Base-by-base conservation (phyloP, 2,329 filamentous ascomycete genomes). In the Pseudogymnoascus sp. region DNA sequence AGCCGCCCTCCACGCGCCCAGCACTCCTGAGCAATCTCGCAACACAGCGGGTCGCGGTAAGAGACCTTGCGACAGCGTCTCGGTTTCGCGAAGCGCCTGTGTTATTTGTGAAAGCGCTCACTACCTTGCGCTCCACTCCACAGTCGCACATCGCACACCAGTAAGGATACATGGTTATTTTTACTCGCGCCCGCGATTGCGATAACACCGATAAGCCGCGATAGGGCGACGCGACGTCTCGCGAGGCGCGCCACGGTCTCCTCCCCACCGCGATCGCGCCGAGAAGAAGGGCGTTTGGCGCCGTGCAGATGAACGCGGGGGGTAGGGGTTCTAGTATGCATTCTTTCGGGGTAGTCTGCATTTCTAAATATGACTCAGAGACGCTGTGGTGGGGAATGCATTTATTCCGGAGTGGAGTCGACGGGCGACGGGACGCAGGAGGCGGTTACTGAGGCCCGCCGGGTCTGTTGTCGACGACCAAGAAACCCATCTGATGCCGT, bases 341-440 rank as follows among this genome's bases (percentile, higher is more conserved):
- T 47, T n/a, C 42, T 47, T 47, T 21, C 10, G 5, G 42, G 9
- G 42, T 47, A 47, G 21, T 47, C 42, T 62, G 63, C 31, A 42
- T 64, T 64, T 68, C 68, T 69, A 70, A 70, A 64, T 67, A 69
- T 73, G 71, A 73, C 65, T 73, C 71, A 73, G 65, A 69, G 67
- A 65, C 63, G 64, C 70, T 71, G 70, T 70, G 71, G 64, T 64
- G 65, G 61, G 44, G 62, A 65, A 47, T 47, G 6, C 21, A 8
- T 47, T 47, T 26, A 47, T 47, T 47, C 2, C 42, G 21, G 42
- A 8, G 42, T 47, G 42, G 42, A 42, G 33, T 47, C 62, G 67
- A 33, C 65, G 60, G 57, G 57, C 62, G 67, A 33, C 65, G 60
- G 57, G 57, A 31, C 50, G 57, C 61, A 64, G 57, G 21, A 67